These are phyloP conservation scores for Fusarium haematococcum DNA, from an alignment of 2,329 filamentous ascomycete genomes.

Conservation along the genomic window DNA sequence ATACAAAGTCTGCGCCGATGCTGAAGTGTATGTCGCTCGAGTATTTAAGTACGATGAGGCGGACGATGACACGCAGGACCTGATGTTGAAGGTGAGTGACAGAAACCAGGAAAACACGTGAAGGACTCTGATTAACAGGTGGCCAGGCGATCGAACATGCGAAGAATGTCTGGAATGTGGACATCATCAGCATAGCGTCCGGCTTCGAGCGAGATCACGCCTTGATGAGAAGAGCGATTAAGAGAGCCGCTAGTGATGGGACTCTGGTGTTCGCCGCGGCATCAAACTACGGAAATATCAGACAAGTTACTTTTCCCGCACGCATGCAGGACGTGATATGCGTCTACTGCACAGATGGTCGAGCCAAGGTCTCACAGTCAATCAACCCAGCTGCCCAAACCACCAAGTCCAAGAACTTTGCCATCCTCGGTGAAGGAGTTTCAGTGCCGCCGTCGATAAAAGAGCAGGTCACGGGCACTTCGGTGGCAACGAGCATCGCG, in stretches of 20 bases:
- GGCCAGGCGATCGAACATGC: constrained; percentile 6
- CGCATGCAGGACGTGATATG: constrained; percentile 18
- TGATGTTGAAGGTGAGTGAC: constrained; percentile 9
- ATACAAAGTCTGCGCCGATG: constrained; percentile 3
- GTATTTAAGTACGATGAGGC: constrained; percentile 11
- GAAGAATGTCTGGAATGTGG: constrained; percentile 4
- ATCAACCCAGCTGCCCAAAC: constrained; percentile 15
- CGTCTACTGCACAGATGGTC: constrained; percentile 13
- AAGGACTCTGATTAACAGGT: background rate
- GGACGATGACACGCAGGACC: constrained; percentile 9
- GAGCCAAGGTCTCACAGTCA: constrained; percentile 5
- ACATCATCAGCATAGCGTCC: constrained; percentile 19
- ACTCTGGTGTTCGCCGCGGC: constrained; percentile 13
- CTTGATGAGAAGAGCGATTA: constrained; percentile 3
- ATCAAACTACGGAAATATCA: constrained; percentile 21
- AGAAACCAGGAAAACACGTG: background rate
- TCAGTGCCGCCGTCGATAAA: background rate
- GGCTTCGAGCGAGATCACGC: constrained; percentile 13
- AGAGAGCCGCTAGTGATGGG: background rate
- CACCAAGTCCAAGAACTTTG: constrained; percentile 12
- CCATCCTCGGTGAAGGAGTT: constrained; percentile 18
- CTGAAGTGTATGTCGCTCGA: constrained; percentile 9
- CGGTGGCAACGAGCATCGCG: constrained; percentile 10
- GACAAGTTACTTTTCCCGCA: constrained; percentile 15
- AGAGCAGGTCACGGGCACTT: constrained; percentile 5